Base-by-base conservation (phyloP, 345 rosid species). In the Geranium brycei region DNA sequence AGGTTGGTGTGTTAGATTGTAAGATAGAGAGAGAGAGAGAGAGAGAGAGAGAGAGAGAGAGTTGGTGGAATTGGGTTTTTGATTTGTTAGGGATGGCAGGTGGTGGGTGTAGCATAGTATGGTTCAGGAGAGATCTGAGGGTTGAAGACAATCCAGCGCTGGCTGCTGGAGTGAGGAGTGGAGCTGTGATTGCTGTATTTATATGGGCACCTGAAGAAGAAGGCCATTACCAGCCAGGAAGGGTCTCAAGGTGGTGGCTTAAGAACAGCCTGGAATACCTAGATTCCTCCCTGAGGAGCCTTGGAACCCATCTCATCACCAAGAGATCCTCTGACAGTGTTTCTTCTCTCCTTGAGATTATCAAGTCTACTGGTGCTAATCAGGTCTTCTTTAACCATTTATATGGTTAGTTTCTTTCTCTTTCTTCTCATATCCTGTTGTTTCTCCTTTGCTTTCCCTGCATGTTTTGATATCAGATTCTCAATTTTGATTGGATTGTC, bases 181-280 rank as follows among this genome's bases (percentile, higher is more conserved):
- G 99, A 31, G 79, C 93, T 66, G 89, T 89, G 63, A 66, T 87
- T 64, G 86, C 95, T 3, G 77, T 92, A 4, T 92, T 86, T 69
- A 69, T 92, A 31, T 92, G 97, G 97, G 89, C 97, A 31, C 96
- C 97, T 41, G 99, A 89, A 69, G 99, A 93, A 73, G 99, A 93
- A 75, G 99, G 97, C 51, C 76, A 80, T 64, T 93, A 28, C 68
- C 69, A 82, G 32, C 99, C 99, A 31, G 97, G 99, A 53, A 87
- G 99, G 71, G 99, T 93, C 17, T 93, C 99, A 8, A 83, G 97
- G 76, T 93, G 99, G 99, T 93, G 97, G 99, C 87, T 93, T 58
- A 93, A 93, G 82, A 81, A 93, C 32, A 93, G 99, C 72, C 81
- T 93, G 76, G 84, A 87, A 71, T 85, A 89, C 72, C 91, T 93